A percentile compares a stretch with the other conserved stretches of the same genome.
Conservation (phyloP, 805 yeast species). For the Saccharomyces jurei region DNA sequence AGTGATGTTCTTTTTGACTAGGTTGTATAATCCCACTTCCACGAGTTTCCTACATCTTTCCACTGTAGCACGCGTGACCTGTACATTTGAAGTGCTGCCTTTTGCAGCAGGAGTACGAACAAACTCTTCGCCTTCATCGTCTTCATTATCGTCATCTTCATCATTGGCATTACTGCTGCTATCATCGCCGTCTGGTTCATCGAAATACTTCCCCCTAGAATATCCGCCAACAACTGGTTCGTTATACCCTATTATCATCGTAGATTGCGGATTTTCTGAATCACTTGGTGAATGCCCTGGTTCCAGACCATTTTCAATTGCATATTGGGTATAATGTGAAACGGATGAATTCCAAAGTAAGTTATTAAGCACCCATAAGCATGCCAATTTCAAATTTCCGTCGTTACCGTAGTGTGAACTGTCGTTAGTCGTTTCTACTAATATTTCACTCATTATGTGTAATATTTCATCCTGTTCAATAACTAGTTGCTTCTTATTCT, state of each 20-base stretch:
- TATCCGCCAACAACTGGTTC: not conserved
- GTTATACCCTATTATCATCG: not conserved
- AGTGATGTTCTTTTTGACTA: conserved; percentile 22
- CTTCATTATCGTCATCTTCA: conserved; percentile 4
- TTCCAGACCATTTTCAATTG: conserved; percentile 7
- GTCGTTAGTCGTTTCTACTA: conserved; percentile 15
- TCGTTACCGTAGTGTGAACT: conserved; percentile 17
- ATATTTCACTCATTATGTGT: conserved; percentile 18
- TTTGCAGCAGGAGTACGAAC: conserved; percentile 7
- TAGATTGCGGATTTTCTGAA: not conserved
- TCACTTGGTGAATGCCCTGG: not conserved
- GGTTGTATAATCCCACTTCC: conserved; percentile 22
- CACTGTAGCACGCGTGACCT: conserved; percentile 16
- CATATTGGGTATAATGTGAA: conserved; percentile 19
- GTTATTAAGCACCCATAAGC: conserved; percentile 28
- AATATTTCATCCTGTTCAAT: conserved; percentile 27
- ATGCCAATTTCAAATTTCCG: conserved; percentile 23
- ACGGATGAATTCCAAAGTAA: conserved; percentile 28
- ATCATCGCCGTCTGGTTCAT: conserved; percentile 2
- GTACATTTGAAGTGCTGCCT: conserved; percentile 6
- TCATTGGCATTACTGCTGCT: conserved; percentile 4
- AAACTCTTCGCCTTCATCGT: conserved; percentile 11
- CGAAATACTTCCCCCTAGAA: not conserved
- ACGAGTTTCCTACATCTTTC: conserved; percentile 25
- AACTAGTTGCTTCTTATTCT: conserved; percentile 26